Percentiles rank a stretch among this genome's conserved stretches.
Evolutionary conservation across 352 stramenopile genomes (phyloP).

Genomic region (Globisporangium canariense): DNA sequence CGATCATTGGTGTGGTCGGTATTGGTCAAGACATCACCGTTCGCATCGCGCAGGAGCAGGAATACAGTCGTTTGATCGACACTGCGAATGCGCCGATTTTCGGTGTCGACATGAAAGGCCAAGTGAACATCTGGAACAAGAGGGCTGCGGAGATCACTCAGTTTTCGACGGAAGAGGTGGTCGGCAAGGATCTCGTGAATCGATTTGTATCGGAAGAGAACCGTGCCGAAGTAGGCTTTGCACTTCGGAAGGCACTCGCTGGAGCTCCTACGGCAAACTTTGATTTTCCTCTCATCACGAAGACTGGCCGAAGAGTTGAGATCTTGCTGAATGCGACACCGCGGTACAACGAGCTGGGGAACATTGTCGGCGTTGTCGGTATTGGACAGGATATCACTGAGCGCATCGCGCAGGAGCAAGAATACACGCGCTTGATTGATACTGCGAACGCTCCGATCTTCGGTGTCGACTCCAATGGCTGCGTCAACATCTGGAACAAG

Average conservation of each 20-base stretch:
- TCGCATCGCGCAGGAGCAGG: conserved; percentile 66
- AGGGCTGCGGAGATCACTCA: conserved; percentile 22
- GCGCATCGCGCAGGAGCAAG: conserved; percentile 35
- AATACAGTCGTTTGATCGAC: conserved; percentile 74
- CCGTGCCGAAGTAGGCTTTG: conserved; percentile 18
- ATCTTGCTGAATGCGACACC: conserved; percentile 76
- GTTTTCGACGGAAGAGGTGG: too few relatives aligned
- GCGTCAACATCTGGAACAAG: conserved; percentile 89
- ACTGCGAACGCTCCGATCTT: conserved; percentile 72
- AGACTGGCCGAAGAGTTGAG: conserved; percentile 56
- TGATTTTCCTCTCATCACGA: conserved; percentile 55
- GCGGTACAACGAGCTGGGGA: too few relatives aligned
- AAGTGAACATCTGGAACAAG: conserved; percentile 86
- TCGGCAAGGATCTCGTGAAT: too few relatives aligned
- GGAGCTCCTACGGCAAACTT: conserved; percentile 72
- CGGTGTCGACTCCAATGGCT: conserved; percentile 53
- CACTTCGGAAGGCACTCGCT: conserved; percentile 33
- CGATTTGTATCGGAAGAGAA: too few relatives aligned
- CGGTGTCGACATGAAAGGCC: conserved; percentile 75
- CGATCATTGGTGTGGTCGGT: conserved; percentile 83
- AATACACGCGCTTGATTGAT: conserved; percentile 57
- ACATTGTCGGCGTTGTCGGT: conserved; percentile 64
- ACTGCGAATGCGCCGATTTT: conserved; percentile 83
- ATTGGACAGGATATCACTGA: conserved; percentile 74
- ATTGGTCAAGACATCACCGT: conserved; percentile 85